phyloP scores from a whole-genome alignment of 139 green algal genomes.

The Dunaliella sp. region DNA sequence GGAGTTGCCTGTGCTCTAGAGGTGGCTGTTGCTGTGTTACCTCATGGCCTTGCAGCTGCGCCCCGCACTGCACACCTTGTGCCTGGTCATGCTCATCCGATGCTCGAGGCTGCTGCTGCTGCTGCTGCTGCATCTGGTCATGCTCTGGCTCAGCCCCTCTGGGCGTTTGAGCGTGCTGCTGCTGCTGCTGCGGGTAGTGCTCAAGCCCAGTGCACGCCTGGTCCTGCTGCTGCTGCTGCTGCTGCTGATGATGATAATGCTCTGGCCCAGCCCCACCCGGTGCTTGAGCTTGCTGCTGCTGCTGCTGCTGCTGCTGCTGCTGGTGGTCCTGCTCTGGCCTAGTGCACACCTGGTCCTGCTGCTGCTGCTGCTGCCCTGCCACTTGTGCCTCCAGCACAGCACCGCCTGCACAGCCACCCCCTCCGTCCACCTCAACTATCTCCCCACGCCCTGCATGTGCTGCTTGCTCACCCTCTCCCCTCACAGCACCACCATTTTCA shows the following conservation, averaged over 20 bases:
- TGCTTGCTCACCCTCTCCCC: neutral
- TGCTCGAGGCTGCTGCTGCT: neutral
- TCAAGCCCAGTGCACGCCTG: neutral
- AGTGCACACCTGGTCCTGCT: neutral
- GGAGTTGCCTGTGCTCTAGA: too few species aligned
- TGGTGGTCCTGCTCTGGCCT: neutral
- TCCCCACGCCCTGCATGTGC: too few species aligned
- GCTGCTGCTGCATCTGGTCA: neutral
- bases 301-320: neutral
- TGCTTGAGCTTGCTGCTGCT: neutral
- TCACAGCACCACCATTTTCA: neutral
- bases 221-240: neutral
- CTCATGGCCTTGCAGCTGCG: too few species aligned
- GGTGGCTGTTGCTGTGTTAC: too few species aligned
- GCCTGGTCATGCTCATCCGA: too few species aligned
- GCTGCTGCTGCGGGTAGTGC: conserved; percentile 2
- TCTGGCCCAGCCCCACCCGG: neutral
- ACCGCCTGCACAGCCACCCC: too few species aligned
- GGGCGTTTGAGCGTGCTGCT: neutral
- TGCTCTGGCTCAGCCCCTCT: neutral
- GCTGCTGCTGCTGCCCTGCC: neutral
- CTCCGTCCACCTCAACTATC: too few species aligned
- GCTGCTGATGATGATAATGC: neutral
- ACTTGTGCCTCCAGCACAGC: too few species aligned
- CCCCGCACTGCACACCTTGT: too few species aligned